phyloP scores from a whole-genome alignment of 306 rosid genomes.

The peach (Prunus persica) region Prunus_persica_NCBIv2 NC_034009.1:9226501-9227000 shows the following conservation, averaged over 20 bases:
- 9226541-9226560: slow-evolving; percentile 83
- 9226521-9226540: slow-evolving; percentile 70
- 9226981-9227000: neutral
- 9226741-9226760: neutral
- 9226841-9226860: neutral
- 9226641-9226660: slow-evolving; percentile 44
- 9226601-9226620: slow-evolving; percentile 42
- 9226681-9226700: neutral
- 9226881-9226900: neutral
- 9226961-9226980: neutral
- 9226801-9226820: neutral
- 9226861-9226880: neutral
- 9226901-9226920: neutral
- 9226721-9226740: neutral
- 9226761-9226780: neutral
- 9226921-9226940: neutral
- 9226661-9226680: slow-evolving; percentile 33
- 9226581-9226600: slow-evolving; percentile 90
- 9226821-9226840: neutral
- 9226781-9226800: neutral
- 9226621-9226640: slow-evolving; percentile 25
- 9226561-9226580: slow-evolving; percentile 90
- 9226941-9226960: neutral
- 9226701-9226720: neutral
- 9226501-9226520: slow-evolving; percentile 52